Evolutionary conservation across 1,284 basidiomycete genomes (phyloP).

Genomic region (Malassezia nana): DNA sequence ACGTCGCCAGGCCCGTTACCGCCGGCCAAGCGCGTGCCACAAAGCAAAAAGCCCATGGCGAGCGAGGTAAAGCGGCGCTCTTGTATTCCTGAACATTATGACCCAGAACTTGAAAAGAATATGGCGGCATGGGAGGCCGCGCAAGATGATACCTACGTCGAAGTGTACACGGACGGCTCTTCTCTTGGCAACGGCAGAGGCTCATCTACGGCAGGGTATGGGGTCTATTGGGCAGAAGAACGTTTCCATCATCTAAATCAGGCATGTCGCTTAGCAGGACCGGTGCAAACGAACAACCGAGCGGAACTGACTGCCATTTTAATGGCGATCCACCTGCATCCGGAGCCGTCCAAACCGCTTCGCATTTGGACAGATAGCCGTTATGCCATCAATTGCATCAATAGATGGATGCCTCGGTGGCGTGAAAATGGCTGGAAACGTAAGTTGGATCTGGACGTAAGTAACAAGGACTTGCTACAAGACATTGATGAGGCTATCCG

Average conservation of each 20-base stretch:
- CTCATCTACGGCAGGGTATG: conserved; percentile 35
- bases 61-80: neutral
- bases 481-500: conserved; percentile 48
- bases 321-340: conserved; percentile 61
- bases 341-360: conserved; percentile 51
- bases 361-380: conserved; percentile 66
- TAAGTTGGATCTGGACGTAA: conserved; percentile 54
- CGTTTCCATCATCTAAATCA: conserved; percentile 56
- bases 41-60: neutral
- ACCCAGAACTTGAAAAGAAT: neutral
- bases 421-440: conserved; percentile 53
- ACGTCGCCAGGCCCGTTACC: neutral
- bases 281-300: conserved; percentile 69
- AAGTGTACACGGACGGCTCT: conserved; percentile 69
- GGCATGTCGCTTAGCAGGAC: conserved; percentile 66
- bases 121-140: conserved; percentile 2
- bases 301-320: conserved; percentile 74
- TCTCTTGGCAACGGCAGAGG: conserved; percentile 63
- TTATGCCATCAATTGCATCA: conserved; percentile 60
- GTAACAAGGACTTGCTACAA: conserved; percentile 61
- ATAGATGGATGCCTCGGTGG: conserved; percentile 61
- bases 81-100: neutral
- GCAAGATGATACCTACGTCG: neutral
- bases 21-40: neutral
- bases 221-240: conserved; percentile 32